phyloP scores from a whole-genome alignment of 768 basidiomycete genomes.

The Postia placenta region DNA sequence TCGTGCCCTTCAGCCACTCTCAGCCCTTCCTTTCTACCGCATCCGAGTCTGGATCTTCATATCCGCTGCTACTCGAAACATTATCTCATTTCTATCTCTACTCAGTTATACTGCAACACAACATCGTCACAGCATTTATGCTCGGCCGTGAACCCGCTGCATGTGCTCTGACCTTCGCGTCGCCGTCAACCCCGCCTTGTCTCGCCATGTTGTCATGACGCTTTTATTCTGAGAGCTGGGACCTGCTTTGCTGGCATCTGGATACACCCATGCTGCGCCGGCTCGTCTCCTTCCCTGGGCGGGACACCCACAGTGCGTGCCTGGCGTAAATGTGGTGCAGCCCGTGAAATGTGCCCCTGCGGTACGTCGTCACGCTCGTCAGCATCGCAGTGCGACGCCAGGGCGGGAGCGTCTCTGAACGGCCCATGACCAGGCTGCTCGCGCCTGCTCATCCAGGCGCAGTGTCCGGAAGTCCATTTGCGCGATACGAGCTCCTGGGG shows the following conservation, averaged over 20 bases:
- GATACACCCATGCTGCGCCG: background rate
- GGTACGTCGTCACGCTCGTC: too few species aligned
- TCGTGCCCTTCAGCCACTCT: conserved; percentile 7
- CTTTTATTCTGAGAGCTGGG: background rate
- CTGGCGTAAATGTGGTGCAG: background rate
- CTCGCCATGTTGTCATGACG: background rate
- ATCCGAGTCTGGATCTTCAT: background rate
- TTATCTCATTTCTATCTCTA: too few species aligned
- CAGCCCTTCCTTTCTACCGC: background rate
- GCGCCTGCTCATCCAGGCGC: background rate
- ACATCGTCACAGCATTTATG: too few species aligned
- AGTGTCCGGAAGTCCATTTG: background rate
- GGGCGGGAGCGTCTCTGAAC: too few species aligned
- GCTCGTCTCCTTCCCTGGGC: background rate
- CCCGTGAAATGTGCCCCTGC: too few species aligned
- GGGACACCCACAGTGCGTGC: background rate
- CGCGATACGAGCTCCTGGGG: background rate
- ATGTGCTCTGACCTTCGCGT: too few species aligned
- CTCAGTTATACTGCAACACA: too few species aligned
- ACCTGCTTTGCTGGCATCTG: background rate
- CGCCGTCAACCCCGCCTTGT: too few species aligned
- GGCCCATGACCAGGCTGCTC: too few species aligned
- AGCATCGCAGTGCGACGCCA: too few species aligned
- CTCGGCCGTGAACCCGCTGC: too few species aligned
- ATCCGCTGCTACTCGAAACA: background rate